Percentiles rank a stretch among this genome's conserved stretches.
These are phyloP conservation scores for Citrus reticulata DNA, from an alignment of 345 rosid species.

Conservation along the genomic window DNA sequence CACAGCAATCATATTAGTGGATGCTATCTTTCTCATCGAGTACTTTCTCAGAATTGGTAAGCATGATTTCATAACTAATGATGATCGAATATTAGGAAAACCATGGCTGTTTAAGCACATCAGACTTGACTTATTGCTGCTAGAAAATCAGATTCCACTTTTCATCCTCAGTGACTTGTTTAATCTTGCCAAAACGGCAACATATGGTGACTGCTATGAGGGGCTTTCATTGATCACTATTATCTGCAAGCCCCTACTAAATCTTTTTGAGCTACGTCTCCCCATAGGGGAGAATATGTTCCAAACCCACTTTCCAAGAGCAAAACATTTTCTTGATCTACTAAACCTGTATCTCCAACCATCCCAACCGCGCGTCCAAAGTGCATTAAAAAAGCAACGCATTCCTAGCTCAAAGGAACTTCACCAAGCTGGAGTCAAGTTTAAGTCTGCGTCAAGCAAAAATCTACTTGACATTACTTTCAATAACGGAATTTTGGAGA, in stretches of 20 bases:
- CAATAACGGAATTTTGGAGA: background rate
- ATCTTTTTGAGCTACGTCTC: too few species aligned
- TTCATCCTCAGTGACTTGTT: constrained; percentile 18
- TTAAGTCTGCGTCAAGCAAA: background rate
- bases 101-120: too few species aligned
- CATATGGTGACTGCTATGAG: background rate
- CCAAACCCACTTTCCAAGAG: background rate
- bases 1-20: constrained; percentile 15
- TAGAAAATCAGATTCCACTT: constrained; percentile 33
- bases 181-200: background rate
- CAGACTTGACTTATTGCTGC: constrained; percentile 13
- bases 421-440: background rate
- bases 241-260: too few species aligned
- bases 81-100: background rate
- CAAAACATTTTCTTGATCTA: background rate
- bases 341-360: background rate
- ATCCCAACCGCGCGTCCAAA: background rate
- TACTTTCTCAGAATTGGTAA: background rate
- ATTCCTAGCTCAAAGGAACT: background rate
- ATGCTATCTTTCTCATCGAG: constrained; percentile 18
- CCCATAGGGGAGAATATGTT: background rate
- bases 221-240: too few species aligned
- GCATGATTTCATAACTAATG: background rate
- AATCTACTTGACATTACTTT: background rate
- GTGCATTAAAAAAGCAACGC: background rate